Conservation (phyloP, 2,329 filamentous ascomycete species). For the Atkinsonella texensis region DNA sequence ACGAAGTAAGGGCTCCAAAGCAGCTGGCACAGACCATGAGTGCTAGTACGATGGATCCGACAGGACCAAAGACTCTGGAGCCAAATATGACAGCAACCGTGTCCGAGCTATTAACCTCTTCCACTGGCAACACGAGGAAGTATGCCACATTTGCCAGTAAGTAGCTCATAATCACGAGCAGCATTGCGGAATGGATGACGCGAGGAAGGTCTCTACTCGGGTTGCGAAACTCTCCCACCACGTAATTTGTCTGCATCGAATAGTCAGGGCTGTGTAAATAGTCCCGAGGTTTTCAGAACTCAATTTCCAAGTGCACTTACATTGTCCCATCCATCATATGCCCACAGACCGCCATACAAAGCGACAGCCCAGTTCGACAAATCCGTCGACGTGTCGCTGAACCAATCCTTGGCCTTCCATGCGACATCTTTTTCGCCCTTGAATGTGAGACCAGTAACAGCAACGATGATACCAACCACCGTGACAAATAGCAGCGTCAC, state of each 20-base stretch:
- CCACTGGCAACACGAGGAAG: constrained; percentile 79
- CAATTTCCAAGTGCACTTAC: constrained; percentile 37
- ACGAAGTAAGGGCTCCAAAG: constrained; percentile 89
- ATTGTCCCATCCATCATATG: constrained; percentile 98
- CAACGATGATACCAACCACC: constrained; percentile 79
- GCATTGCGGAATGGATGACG: constrained; percentile 94
- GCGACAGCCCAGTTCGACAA: constrained; percentile 86
- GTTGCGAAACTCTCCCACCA: constrained; percentile 92
- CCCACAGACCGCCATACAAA: constrained; percentile 91
- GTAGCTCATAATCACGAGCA: constrained; percentile 82
- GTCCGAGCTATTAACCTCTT: constrained; percentile 73
- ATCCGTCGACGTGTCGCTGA: constrained; percentile 69
- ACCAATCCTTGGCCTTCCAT: constrained; percentile 85
- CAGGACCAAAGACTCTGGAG: constrained; percentile 72
- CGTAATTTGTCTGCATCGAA: constrained; percentile 71
- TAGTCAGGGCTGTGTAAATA: constrained; percentile 5
- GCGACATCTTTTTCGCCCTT: constrained; percentile 64
- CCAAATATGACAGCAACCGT: constrained; percentile 96
- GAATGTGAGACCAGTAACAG: constrained; percentile 69
- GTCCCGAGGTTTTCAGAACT: no score
- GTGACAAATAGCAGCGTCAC: constrained; percentile 78
- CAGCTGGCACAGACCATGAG: constrained; percentile 84
- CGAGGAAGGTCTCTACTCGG: constrained; percentile 79
- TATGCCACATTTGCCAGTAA: constrained; percentile 86
- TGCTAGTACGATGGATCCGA: constrained; percentile 73